These are phyloP conservation scores for Alternaria dauci DNA, from an alignment of 2,329 filamentous ascomycete species.

Conservation along the genomic window DNA sequence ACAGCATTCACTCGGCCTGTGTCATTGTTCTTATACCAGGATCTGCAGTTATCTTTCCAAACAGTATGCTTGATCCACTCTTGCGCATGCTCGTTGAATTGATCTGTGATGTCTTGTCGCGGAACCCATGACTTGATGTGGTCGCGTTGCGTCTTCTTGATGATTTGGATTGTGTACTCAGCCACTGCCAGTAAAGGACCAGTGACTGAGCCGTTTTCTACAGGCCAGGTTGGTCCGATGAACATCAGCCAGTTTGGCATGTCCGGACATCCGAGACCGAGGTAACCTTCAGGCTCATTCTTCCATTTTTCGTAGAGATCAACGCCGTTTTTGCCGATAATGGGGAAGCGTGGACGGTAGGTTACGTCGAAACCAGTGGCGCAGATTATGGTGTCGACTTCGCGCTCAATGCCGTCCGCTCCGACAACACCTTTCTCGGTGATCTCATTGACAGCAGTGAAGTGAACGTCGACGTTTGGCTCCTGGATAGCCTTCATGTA, in stretches of 20 bases:
- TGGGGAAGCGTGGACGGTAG: slow-evolving; percentile 54
- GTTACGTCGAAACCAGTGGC: slow-evolving; percentile 58
- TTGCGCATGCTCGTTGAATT: slow-evolving; percentile 56
- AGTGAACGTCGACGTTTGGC: slow-evolving; percentile 61
- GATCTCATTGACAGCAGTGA: slow-evolving; percentile 56
- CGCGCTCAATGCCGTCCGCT: slow-evolving; percentile 52
- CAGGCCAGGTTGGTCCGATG: slow-evolving; percentile 53
- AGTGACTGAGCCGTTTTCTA: slow-evolving; percentile 58
- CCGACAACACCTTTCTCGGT: slow-evolving; percentile 58
- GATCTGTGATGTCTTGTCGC: slow-evolving; percentile 52
- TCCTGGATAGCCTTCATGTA: slow-evolving; percentile 62
- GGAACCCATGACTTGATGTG: slow-evolving; percentile 55
- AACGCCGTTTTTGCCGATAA: slow-evolving; percentile 53
- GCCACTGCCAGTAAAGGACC: slow-evolving; percentile 52
- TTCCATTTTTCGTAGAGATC: slow-evolving; percentile 54
- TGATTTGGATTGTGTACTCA: slow-evolving; percentile 53
- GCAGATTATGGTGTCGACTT: slow-evolving; percentile 56
- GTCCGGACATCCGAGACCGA: slow-evolving; percentile 54
- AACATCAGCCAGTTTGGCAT: slow-evolving; percentile 57
- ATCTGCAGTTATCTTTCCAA: slow-evolving; percentile 57
- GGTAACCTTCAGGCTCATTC: slow-evolving; percentile 51
- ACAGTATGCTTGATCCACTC: slow-evolving; percentile 61
- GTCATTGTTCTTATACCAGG: slow-evolving; percentile 57
- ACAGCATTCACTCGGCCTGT: slow-evolving; percentile 53
- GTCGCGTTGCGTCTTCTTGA: slow-evolving; percentile 58